Percentiles rank a stretch among this genome's conserved stretches.
phyloP scores from a whole-genome alignment of 805 yeast species.

The Millerago galiae region DNA sequence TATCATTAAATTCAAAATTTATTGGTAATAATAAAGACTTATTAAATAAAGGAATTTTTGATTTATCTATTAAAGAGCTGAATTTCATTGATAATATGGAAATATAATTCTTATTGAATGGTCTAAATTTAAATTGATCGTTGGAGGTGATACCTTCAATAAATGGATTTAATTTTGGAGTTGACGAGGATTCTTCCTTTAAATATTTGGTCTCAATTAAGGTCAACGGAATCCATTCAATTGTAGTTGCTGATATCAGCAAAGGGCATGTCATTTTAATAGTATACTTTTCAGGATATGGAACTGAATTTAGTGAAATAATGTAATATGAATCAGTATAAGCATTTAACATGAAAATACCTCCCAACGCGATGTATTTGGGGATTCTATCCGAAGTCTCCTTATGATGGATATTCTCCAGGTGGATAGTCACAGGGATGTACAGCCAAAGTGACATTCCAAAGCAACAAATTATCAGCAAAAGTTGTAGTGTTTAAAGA shows the following conservation, averaged over 20 bases:
- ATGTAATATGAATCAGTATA: constrained; percentile 11
- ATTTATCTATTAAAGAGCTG: background rate
- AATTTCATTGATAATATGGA: constrained; percentile 16
- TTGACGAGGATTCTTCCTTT: background rate
- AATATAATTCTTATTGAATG: constrained; percentile 8
- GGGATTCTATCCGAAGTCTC: constrained; percentile 2
- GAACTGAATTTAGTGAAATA: constrained; percentile 13
- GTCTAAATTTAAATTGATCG: constrained; percentile 17
- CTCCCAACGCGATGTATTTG: constrained; percentile 16
- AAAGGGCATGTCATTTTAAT: constrained; percentile 13
- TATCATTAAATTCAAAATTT: constrained; percentile 4
- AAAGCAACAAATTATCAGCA: background rate
- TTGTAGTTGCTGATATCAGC: constrained; percentile 11
- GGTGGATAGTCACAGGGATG: constrained; percentile 22
- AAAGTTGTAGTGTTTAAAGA: no score
- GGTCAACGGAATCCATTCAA: constrained; percentile 14
- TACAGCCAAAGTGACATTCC: constrained; percentile 17
- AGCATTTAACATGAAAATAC: constrained; percentile 16
- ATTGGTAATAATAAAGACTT: constrained; percentile 8
- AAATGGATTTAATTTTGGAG: constrained; percentile 1
- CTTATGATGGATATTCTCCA: constrained; percentile 3
- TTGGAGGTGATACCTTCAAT: constrained; percentile 7
- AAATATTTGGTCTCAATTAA: constrained; percentile 5
- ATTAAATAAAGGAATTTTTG: constrained; percentile 10
- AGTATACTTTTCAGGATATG: constrained; percentile 9